Percentiles rank a stretch among this genome's conserved stretches.
Conservation (phyloP, 306 rosid species). For the Rosa rugosa region DNA sequence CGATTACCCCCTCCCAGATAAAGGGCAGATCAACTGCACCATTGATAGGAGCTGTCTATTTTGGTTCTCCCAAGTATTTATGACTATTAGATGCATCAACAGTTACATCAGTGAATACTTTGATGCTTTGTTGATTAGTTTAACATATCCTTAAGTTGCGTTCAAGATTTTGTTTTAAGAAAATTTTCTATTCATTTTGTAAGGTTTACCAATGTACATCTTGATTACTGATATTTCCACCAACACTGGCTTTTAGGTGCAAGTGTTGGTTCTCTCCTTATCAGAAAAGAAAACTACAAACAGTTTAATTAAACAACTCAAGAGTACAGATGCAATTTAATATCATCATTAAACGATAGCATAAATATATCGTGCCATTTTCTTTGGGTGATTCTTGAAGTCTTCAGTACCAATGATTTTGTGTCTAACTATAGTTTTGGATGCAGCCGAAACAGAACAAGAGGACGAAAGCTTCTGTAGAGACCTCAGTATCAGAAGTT, state of each 20-base stretch:
- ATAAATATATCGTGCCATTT: neutral
- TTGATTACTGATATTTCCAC: neutral
- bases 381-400: neutral
- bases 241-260: neutral
- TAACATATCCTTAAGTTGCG: neutral
- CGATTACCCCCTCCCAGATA: neutral
- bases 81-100: neutral
- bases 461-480: slow-evolving; percentile 30
- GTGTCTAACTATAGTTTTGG: slow-evolving; percentile 12
- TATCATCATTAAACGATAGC: neutral
- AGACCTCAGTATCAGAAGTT: slow-evolving; percentile 48
- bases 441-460: slow-evolving; percentile 37
- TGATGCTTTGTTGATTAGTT: neutral
- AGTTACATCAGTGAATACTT: neutral
- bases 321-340: neutral
- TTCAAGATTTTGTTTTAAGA: neutral
- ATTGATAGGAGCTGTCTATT: neutral
- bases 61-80: neutral
- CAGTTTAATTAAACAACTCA: slow-evolving; percentile 3
- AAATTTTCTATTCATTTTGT: neutral
- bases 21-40: neutral
- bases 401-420: slow-evolving; percentile 13
- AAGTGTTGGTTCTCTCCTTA: neutral
- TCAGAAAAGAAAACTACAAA: neutral
- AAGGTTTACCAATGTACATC: neutral